Base-by-base conservation (phyloP, 192 early-diverging fungal species). In the Mortierella claussenii region DNA sequence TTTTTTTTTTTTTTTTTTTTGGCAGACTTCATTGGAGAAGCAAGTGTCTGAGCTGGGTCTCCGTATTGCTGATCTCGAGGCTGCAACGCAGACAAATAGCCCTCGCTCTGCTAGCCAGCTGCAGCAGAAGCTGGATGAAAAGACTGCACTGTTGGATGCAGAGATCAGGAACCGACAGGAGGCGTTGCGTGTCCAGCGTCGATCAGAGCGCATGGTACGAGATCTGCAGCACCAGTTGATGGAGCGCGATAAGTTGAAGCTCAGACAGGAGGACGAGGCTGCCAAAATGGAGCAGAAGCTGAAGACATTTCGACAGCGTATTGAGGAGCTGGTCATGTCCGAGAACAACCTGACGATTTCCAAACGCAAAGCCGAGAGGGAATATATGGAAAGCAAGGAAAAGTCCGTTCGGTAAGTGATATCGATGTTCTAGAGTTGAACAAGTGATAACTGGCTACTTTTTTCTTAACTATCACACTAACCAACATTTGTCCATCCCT, bases 211-310 rank as follows among this genome's bases (percentile, higher is more conserved):
- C 56, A 83, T 88, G 56, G 87, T 96, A 63, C 86, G 93, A 18
- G 93, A 96, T 80, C 80, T 96, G 54, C 94, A 96, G 79, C 93
- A 92, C 81, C 93, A 96, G 64, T 69, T 97, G 10, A 75, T 81
- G 28, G 95, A 97, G 79, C 82, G 85, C 55, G 93, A 97, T 30
- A 94, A 94, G 79, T 66, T 82, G 32, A 89, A 91, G 81, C 53
- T 51, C 6, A 79, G 88, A 18, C 80, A 78, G 42, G 90, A 91
- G 13, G 91, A 92, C 37, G 92, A 94, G 37, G 79, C 83, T 30
- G 82, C 86, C 44, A 92, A 92, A 79, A 69, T 84, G 64, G 91
- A 92, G 32, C 85, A 90, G 47, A 90, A 90, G 68, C 33, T 89
- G 31, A 85, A 87, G 75, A 80, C 80, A 51, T 74, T 94, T 75